A percentile compares a stretch with the other conserved stretches of the same genome.
These are phyloP conservation scores for Macrolepiota dolichaula DNA, from an alignment of 768 basidiomycete species.

Conservation along the genomic window DNA sequence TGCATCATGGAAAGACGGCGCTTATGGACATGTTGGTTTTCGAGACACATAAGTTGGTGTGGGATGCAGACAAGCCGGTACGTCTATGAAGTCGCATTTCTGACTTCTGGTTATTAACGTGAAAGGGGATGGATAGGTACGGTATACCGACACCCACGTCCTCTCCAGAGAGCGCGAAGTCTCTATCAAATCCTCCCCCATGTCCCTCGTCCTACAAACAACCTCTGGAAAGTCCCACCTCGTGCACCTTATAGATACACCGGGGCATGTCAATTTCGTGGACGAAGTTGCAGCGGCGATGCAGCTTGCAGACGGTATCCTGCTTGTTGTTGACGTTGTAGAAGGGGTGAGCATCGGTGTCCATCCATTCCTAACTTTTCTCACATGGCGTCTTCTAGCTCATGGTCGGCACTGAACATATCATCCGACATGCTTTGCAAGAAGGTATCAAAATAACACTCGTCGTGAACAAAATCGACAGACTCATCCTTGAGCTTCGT, in stretches of 20 bases:
- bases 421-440: slow-evolving; percentile 86
- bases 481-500: slow-evolving; percentile 93
- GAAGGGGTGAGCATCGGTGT: slow-evolving; percentile 74
- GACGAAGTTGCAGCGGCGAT: slow-evolving; percentile 92
- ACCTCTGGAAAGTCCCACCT: slow-evolving; percentile 92
- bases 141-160: slow-evolving; percentile 95
- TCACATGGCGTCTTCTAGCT: slow-evolving; percentile 42
- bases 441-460: slow-evolving; percentile 88
- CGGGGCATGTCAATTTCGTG: slow-evolving; percentile 98
- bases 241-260: slow-evolving; percentile 93
- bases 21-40: slow-evolving; percentile 96
- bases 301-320: slow-evolving; percentile 84
- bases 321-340: slow-evolving; percentile 96
- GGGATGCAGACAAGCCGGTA: slow-evolving; percentile 90
- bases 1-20: slow-evolving; percentile 98
- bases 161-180: slow-evolving; percentile 86
- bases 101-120: background rate
- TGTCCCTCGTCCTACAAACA: slow-evolving; percentile 85
- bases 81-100: slow-evolving; percentile 22
- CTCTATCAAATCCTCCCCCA: slow-evolving; percentile 95
- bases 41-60: slow-evolving; percentile 92
- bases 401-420: slow-evolving; percentile 89
- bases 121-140: slow-evolving; percentile 47
- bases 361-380: slow-evolving; percentile 10
- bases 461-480: slow-evolving; percentile 96